These are phyloP conservation scores for Rosa lucieae DNA, from an alignment of 306 rosid genomes.

Conservation along the genomic window DNA sequence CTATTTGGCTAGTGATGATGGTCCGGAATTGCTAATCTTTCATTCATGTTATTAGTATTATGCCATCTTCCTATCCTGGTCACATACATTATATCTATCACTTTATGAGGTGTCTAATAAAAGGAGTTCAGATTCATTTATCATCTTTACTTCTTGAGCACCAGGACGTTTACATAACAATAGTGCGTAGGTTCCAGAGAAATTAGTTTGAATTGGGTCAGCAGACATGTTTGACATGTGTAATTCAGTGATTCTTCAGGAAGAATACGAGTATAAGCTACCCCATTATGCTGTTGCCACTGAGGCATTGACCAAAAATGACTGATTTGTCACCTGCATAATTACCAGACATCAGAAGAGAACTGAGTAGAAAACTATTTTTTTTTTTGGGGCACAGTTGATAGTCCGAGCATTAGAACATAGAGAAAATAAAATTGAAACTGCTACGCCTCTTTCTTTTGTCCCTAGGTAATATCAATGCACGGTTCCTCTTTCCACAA, in stretches of 20 bases:
- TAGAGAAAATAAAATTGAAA: background rate
- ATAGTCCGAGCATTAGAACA: background rate
- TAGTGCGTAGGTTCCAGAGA: background rate
- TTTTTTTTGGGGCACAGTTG: background rate
- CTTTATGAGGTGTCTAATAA: background rate
- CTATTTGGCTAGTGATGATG: background rate
- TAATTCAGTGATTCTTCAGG: background rate
- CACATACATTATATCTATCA: background rate
- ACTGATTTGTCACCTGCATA: background rate
- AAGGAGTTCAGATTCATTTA: background rate
- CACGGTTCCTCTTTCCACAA: too few relatives aligned
- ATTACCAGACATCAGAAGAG: background rate
- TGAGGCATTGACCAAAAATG: background rate
- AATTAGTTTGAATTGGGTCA: background rate
- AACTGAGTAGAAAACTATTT: background rate
- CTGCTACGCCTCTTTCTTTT: background rate
- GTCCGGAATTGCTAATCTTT: background rate
- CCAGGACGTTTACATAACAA: background rate
- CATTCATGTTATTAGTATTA: background rate
- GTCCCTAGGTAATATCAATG: background rate
- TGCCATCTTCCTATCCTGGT: background rate
- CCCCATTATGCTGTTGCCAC: background rate
- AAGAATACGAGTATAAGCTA: background rate
- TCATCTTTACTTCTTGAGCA: background rate
- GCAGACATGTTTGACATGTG: background rate